Evolutionary conservation across 345 rosid species (phyloP).

Genomic region (Alliaria petiolata): DNA sequence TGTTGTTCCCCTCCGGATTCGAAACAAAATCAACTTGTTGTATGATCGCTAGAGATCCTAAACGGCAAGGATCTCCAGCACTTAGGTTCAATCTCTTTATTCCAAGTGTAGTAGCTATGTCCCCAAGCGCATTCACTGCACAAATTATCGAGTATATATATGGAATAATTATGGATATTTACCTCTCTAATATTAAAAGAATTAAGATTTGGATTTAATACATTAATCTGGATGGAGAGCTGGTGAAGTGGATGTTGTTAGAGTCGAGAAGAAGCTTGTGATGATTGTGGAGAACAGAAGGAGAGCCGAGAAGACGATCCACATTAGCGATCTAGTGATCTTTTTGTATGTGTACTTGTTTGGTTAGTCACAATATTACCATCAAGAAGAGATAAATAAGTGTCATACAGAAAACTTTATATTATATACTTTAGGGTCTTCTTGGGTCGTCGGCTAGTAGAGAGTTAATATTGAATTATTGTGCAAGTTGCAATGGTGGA

Average conservation of each 20-base stretch:
- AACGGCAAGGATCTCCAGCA: background rate
- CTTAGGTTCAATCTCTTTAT: background rate
- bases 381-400: background rate
- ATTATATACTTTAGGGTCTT: background rate
- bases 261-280: background rate
- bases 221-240: background rate
- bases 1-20: background rate
- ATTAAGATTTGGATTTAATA: background rate
- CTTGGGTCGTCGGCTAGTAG: background rate
- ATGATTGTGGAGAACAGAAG: background rate
- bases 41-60: background rate
- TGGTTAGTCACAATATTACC: background rate
- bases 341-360: background rate
- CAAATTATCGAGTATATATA: background rate
- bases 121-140: background rate
- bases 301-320: background rate
- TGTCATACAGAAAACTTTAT: no score
- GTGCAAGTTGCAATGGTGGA: background rate
- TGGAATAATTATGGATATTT: background rate
- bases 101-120: constrained; percentile 12
- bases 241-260: background rate
- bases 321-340: background rate
- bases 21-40: background rate
- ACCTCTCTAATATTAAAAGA: background rate
- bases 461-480: no score